These are phyloP conservation scores for Lactarius psammicola DNA, from an alignment of 768 basidiomycete species.

Conservation along the genomic window DNA sequence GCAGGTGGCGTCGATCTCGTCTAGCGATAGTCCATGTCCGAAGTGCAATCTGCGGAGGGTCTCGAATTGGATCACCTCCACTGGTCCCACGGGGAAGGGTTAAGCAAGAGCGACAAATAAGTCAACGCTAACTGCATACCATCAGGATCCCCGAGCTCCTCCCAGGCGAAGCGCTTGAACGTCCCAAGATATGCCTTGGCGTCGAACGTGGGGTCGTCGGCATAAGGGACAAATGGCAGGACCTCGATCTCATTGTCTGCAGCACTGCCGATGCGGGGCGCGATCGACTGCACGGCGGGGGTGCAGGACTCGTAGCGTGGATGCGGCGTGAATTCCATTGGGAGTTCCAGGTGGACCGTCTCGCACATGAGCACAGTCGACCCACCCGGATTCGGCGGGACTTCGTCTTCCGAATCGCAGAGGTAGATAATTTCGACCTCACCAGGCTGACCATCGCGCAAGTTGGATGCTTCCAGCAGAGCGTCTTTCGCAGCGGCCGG, in stretches of 20 bases:
- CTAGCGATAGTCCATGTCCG: constrained; percentile 40
- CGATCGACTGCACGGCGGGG: constrained; percentile 46
- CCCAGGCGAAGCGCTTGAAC: constrained; percentile 54
- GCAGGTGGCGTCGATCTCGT: constrained; percentile 48
- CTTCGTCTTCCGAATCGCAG: constrained; percentile 19
- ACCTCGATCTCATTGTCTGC: constrained; percentile 46
- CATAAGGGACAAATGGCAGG: constrained; percentile 61
- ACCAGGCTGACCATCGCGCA: not conserved
- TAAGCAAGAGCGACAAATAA: not conserved
- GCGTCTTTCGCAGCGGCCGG: constrained; percentile 1
- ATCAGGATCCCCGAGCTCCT: constrained; percentile 41
- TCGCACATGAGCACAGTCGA: constrained; percentile 9
- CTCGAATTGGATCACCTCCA: constrained; percentile 49
- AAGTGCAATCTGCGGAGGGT: constrained; percentile 44
- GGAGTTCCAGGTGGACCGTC: not conserved
- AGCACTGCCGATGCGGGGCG: constrained; percentile 26
- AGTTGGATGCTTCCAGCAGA: not conserved
- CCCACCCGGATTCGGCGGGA: constrained; percentile 6
- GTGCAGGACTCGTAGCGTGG: constrained; percentile 58
- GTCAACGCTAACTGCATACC: constrained; percentile 35
- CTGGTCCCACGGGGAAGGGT: constrained; percentile 37
- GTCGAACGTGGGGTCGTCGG: constrained; percentile 58
- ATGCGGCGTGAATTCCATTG: constrained; percentile 28
- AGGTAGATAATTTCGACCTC: constrained; percentile 12
- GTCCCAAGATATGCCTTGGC: constrained; percentile 39